A percentile compares a stretch with the other conserved stretches of the same genome.
These are phyloP conservation scores for Xylaria polymorpha DNA, from an alignment of 2,329 filamentous ascomycete species.

Conservation along the genomic window DNA sequence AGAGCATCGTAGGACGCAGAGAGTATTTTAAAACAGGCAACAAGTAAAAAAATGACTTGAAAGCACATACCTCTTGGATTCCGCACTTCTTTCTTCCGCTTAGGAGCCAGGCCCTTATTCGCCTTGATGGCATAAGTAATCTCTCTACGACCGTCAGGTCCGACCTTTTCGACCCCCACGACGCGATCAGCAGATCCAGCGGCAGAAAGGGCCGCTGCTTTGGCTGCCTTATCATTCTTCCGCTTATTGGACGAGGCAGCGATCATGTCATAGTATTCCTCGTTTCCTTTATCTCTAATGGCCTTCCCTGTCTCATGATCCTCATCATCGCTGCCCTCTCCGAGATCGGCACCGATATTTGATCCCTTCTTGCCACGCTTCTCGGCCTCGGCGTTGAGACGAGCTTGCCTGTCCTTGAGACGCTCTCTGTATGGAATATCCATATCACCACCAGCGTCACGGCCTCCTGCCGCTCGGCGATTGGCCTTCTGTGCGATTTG, in stretches of 20 bases:
- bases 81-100: slow-evolving; percentile 90
- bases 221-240: slow-evolving; percentile 75
- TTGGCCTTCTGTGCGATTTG: slow-evolving; percentile 96
- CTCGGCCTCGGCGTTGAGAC: slow-evolving; percentile 90
- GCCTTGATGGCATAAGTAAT: slow-evolving; percentile 95
- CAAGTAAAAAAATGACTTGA: neutral
- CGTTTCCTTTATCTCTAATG: slow-evolving; percentile 69
- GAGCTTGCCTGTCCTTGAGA: slow-evolving; percentile 83
- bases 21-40: neutral
- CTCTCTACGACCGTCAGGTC: slow-evolving; percentile 87
- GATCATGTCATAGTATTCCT: slow-evolving; percentile 92
- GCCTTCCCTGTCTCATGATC: slow-evolving; percentile 66
- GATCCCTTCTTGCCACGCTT: slow-evolving; percentile 77
- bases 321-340: slow-evolving; percentile 73
- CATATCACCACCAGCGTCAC: slow-evolving; percentile 80
- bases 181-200: slow-evolving; percentile 73
- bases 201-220: slow-evolving; percentile 65
- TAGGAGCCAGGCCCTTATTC: slow-evolving; percentile 94
- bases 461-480: slow-evolving; percentile 79
- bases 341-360: slow-evolving; percentile 73
- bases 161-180: slow-evolving; percentile 75
- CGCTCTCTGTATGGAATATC: slow-evolving; percentile 92
- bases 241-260: slow-evolving; percentile 76
- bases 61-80: slow-evolving; percentile 76
- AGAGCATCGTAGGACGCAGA: neutral